phyloP scores from a whole-genome alignment of 345 rosid genomes.

The Eucalyptus caleyi region DNA sequence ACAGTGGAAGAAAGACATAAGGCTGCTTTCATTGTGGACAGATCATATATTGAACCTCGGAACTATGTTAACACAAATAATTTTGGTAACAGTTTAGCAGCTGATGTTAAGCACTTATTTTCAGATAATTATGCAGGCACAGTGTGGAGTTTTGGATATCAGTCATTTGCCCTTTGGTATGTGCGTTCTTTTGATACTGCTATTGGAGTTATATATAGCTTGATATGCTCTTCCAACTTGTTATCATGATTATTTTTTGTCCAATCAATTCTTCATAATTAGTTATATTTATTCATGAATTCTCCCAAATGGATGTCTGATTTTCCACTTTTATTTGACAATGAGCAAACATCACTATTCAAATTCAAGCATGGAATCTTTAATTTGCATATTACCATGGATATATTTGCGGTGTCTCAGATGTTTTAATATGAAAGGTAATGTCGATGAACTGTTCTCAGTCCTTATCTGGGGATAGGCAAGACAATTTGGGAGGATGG shows the following conservation, averaged over 20 bases:
- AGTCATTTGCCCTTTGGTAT: conserved; percentile 75
- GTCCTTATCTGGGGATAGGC: not conserved
- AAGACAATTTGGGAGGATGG: not conserved
- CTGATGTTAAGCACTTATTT: conserved; percentile 66
- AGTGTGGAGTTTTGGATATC: conserved; percentile 75
- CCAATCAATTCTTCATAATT: not conserved
- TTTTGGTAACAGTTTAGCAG: conserved; percentile 42
- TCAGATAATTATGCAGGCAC: conserved; percentile 65
- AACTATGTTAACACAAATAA: conserved; percentile 53
- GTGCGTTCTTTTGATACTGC: not conserved
- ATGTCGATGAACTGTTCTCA: not conserved
- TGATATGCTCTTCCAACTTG: not conserved
- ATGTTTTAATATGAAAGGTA: not conserved
- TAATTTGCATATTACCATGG: not conserved
- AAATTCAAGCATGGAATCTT: not conserved
- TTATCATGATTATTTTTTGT: not conserved
- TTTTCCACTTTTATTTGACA: not conserved
- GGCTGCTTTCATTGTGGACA: conserved; percentile 62
- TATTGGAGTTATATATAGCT: not conserved
- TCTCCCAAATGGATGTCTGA: not conserved
- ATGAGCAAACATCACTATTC: not conserved
- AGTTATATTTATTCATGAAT: not conserved
- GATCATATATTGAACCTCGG: conserved; percentile 74
- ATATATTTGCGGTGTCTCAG: not conserved
- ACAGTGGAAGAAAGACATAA: conserved; percentile 46